Conservation (phyloP, 495 filamentous ascomycete genomes). For the Penicillium coprophilum region DNA sequence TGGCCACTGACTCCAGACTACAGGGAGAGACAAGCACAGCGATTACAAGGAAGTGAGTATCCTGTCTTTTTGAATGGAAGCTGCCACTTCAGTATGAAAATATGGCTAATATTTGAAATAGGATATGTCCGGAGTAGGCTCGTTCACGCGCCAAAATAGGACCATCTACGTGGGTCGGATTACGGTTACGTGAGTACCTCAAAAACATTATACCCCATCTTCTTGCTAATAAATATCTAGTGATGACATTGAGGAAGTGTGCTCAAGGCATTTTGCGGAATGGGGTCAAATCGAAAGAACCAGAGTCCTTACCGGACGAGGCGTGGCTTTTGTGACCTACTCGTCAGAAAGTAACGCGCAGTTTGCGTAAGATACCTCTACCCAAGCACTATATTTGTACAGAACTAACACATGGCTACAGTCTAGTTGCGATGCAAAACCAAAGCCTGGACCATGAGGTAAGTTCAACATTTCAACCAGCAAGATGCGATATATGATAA, state of each 20-base stretch:
- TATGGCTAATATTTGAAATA: constrained; percentile 57
- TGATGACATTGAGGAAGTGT: constrained; percentile 97
- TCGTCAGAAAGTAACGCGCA: constrained; percentile 81
- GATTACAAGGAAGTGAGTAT: constrained; percentile 38
- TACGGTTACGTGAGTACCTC: not conserved
- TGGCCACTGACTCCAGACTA: not conserved
- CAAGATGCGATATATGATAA: not conserved
- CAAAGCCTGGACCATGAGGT: constrained; percentile 76
- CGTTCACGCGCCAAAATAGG: constrained; percentile 83
- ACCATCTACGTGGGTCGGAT: constrained; percentile 80
- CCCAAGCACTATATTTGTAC: not conserved
- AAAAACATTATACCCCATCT: too few species aligned
- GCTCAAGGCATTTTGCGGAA: constrained; percentile 87
- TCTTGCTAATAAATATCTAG: not conserved
- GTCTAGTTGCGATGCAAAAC: constrained; percentile 80
- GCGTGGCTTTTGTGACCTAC: constrained; percentile 75
- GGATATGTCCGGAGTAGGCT: constrained; percentile 95
- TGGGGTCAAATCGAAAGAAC: constrained; percentile 81
- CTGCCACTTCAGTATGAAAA: not conserved
- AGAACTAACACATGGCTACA: constrained; percentile 24
- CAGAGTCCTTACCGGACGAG: constrained; percentile 84
- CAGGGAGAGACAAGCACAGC: constrained; percentile 20
- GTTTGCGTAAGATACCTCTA: constrained; percentile 55
- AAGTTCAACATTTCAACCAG: not conserved
- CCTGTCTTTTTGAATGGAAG: constrained; percentile 41